A percentile compares a stretch with the other conserved stretches of the same genome.
Evolutionary conservation across 768 basidiomycete species (phyloP).

Genomic region (Dioszegia crocea): DNA sequence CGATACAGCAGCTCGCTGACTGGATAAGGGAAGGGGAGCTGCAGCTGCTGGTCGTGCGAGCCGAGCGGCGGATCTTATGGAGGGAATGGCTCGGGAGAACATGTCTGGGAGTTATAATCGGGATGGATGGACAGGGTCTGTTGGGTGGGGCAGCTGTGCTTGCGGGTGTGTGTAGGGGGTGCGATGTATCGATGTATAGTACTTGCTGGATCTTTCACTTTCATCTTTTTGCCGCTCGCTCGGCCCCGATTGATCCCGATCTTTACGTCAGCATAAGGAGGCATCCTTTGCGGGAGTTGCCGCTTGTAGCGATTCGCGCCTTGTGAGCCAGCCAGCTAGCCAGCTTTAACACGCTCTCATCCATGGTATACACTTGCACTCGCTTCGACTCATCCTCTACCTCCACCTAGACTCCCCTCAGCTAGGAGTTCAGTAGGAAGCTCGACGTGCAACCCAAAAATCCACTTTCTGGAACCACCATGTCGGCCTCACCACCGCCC

Average conservation of each 20-base stretch:
- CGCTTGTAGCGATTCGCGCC: too few relatives aligned
- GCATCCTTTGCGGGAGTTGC: too few relatives aligned
- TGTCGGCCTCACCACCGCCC: background rate
- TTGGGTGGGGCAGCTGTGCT: background rate
- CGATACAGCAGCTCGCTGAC: background rate
- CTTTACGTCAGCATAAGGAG: background rate
- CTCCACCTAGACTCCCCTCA: background rate
- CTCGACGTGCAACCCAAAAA: too few relatives aligned
- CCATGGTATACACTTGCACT: too few relatives aligned
- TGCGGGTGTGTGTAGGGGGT: background rate
- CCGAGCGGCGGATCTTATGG: slow-evolving; percentile 3
- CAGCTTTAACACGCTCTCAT: too few relatives aligned
- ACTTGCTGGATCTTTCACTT: background rate
- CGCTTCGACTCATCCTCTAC: too few relatives aligned
- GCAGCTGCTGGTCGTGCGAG: background rate
- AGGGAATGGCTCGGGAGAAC: slow-evolving; percentile 10
- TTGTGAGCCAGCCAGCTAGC: too few relatives aligned
- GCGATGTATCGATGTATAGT: background rate
- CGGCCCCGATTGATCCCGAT: background rate
- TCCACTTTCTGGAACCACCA: too few relatives aligned
- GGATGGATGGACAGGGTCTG: background rate
- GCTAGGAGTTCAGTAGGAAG: too few relatives aligned
- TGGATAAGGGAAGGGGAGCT: background rate
- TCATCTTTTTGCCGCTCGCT: background rate
- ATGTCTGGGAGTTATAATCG: background rate